Percentiles rank a stretch among this genome's conserved stretches.
These are phyloP conservation scores for Xylaria curta DNA, from an alignment of 495 filamentous ascomycete genomes.

Conservation along the genomic window DNA sequence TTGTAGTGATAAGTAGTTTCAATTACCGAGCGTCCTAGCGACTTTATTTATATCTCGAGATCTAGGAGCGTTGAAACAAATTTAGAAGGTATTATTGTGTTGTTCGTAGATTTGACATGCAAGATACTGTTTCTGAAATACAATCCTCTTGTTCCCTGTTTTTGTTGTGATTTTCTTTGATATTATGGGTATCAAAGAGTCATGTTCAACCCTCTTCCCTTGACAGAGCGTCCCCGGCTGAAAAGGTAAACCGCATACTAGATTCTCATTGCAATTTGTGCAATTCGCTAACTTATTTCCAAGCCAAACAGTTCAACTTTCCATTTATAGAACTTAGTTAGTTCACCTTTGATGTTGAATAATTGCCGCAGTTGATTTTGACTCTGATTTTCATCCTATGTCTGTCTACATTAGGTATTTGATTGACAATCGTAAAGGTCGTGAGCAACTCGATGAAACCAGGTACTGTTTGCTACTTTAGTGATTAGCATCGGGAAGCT, in stretches of 20 bases:
- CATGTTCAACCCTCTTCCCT: not conserved
- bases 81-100: not conserved
- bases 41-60: not conserved
- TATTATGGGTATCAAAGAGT: not conserved
- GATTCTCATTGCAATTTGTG: not conserved
- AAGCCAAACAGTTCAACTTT: not conserved
- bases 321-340: not conserved
- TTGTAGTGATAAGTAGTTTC: not conserved
- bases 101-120: not conserved
- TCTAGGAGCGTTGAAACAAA: not conserved
- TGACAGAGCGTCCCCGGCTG: not conserved
- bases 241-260: not conserved
- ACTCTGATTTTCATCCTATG: not conserved
- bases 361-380: not conserved
- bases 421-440: not conserved
- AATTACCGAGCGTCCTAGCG: not conserved
- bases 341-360: not conserved
- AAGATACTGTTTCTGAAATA: not conserved
- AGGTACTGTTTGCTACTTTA: not conserved
- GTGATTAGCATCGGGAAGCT: not conserved
- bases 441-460: not conserved
- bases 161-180: not conserved
- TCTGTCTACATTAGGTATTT: no score
- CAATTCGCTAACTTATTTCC: not conserved
- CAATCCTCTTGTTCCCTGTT: not conserved